phyloP scores from a whole-genome alignment of 164 flowering plant genomes.

The Pachysandra terminalis region DNA sequence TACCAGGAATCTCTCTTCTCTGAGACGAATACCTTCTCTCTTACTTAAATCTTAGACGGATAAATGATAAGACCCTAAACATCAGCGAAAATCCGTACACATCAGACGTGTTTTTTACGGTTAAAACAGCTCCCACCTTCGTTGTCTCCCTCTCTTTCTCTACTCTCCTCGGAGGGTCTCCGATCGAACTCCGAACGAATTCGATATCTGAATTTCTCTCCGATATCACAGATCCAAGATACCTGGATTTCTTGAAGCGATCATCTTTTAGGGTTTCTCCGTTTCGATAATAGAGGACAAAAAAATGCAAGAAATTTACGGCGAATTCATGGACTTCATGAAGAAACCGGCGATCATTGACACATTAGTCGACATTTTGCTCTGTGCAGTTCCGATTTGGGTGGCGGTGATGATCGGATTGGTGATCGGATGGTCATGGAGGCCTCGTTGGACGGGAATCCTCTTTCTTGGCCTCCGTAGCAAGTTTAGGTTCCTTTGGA shows the following conservation, averaged over 20 bases:
- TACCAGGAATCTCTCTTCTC: too few species aligned
- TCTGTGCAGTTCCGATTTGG: constrained; percentile 97
- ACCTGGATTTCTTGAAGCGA: constrained; percentile 1
- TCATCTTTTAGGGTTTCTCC: constrained; percentile 1
- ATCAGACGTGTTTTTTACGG: background rate
- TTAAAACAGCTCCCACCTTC: background rate
- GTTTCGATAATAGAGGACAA: background rate
- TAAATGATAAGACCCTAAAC: too few species aligned
- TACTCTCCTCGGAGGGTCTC: background rate
- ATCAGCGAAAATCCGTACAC: too few species aligned
- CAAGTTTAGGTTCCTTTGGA: constrained; percentile 68
- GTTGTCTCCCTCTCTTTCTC: background rate
- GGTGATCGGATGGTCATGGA: constrained; percentile 97
- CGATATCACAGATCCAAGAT: background rate
- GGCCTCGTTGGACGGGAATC: constrained; percentile 85
- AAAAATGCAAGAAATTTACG: constrained; percentile 26
- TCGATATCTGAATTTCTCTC: background rate
- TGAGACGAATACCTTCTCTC: too few species aligned
- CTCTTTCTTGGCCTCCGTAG: constrained; percentile 63
- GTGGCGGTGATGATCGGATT: constrained; percentile 91
- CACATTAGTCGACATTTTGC: constrained; percentile 88
- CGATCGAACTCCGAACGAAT: constrained; percentile 5
- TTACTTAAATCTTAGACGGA: too few species aligned
- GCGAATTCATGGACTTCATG: constrained; percentile 45
- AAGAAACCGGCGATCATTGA: constrained; percentile 58